phyloP scores from a whole-genome alignment of 1,284 basidiomycete species.

The Pyrrhoderma noxium region DNA sequence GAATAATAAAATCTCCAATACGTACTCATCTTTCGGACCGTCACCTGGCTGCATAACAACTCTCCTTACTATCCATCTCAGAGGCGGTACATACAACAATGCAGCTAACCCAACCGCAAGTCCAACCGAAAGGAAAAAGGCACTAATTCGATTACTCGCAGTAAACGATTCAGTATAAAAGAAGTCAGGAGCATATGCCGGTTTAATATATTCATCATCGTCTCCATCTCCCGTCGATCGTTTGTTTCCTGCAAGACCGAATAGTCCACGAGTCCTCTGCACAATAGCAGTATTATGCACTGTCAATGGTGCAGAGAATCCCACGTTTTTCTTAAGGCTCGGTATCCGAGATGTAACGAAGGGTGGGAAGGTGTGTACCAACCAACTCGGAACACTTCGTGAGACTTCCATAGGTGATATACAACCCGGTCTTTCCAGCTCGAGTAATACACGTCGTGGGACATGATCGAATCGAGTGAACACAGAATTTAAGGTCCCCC shows the following conservation, averaged over 20 bases:
- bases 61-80: slow-evolving; percentile 46
- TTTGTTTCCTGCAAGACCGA: slow-evolving; percentile 33
- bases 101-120: slow-evolving; percentile 32
- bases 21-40: slow-evolving; percentile 57
- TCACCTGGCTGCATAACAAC: slow-evolving; percentile 48
- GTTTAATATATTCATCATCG: slow-evolving; percentile 10
- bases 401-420: slow-evolving; percentile 40
- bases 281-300: slow-evolving; percentile 60
- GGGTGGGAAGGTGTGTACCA: slow-evolving; percentile 6
- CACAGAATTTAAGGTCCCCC: slow-evolving; percentile 64
- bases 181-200: slow-evolving; percentile 58
- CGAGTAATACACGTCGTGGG: slow-evolving; percentile 32
- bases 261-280: slow-evolving; percentile 73
- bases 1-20: slow-evolving; percentile 8
- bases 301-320: slow-evolving; percentile 59
- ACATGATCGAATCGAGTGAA: slow-evolving; percentile 43
- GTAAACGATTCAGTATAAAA: slow-evolving; percentile 67
- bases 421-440: slow-evolving; percentile 35
- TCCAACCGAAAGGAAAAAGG: slow-evolving; percentile 35
- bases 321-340: slow-evolving; percentile 28
- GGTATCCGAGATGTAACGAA: not conserved
- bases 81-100: slow-evolving; percentile 33
- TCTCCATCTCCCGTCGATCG: not conserved
- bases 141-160: slow-evolving; percentile 35
- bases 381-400: not conserved